Evolutionary conservation across 176 grass and related monocot genomes (phyloP).

Genomic region (Bolboschoenus planiculmis): DNA sequence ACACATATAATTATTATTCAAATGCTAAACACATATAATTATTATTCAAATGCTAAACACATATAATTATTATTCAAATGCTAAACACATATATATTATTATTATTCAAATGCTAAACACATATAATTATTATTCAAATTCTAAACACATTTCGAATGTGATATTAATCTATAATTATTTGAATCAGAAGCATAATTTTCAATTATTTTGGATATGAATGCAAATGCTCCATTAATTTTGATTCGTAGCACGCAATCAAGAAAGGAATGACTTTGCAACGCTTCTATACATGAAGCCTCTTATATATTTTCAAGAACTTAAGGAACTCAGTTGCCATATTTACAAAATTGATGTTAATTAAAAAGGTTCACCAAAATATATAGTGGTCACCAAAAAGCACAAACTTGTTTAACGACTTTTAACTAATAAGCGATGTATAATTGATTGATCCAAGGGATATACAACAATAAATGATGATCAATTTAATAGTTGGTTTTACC

Average conservation of each 20-base stretch:
- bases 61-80: too few species aligned
- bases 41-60: too few species aligned
- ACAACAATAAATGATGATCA: neutral
- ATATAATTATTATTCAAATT: too few species aligned
- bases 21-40: too few species aligned
- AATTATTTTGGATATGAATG: neutral
- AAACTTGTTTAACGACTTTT: neutral
- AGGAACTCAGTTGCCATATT: neutral
- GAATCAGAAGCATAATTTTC: neutral
- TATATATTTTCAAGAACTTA: neutral
- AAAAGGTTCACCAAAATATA: neutral
- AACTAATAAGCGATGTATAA: neutral
- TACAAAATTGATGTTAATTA: neutral
- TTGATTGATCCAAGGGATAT: neutral
- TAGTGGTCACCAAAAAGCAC: neutral
- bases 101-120: too few species aligned
- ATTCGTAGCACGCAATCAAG: neutral
- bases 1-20: too few species aligned
- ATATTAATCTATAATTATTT: neutral
- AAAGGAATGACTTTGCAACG: neutral
- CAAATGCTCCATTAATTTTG: too few species aligned
- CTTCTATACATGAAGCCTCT: neutral
- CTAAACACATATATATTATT: too few species aligned
- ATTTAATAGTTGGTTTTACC: neutral
- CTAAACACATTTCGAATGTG: neutral